A percentile compares a stretch with the other conserved stretches of the same genome.
Conservation (phyloP, 345 rosid species). For the Eucalyptus curtisii region DNA sequence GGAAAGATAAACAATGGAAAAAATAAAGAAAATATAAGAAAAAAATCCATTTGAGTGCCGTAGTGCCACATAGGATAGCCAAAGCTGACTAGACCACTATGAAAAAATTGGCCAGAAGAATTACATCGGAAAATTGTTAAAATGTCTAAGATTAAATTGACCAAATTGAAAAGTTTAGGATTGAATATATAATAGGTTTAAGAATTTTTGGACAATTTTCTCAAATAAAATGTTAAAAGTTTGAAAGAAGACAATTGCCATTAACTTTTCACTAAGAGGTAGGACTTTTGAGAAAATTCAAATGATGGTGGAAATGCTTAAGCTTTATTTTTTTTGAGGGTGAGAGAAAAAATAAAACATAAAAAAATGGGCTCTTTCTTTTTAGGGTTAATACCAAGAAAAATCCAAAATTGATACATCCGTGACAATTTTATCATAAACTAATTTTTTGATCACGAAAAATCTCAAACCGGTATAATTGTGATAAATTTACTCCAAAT, state of each 20-base stretch:
- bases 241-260: too few species aligned
- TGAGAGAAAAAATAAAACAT: neutral
- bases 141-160: neutral
- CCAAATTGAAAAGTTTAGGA: too few species aligned
- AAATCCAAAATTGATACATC: accelerated
- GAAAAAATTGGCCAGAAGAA: accelerated
- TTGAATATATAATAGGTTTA: too few species aligned
- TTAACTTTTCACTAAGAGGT: too few species aligned
- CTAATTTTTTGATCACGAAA: neutral
- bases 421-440: accelerated
- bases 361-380: too few species aligned
- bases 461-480: neutral
- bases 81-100: accelerated
- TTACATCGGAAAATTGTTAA: neutral
- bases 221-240: neutral
- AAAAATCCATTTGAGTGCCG: neutral
- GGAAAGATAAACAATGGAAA: neutral
- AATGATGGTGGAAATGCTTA: too few species aligned
- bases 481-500: neutral
- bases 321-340: neutral
- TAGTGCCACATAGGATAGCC: neutral
- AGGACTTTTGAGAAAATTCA: too few species aligned
- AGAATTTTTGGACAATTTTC: neutral
- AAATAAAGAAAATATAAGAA: too few species aligned
- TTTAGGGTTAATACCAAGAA: neutral